Evolutionary conservation across 2,329 filamentous ascomycete genomes (phyloP).

Genomic region (Myriosclerotinia scirpicola): DNA sequence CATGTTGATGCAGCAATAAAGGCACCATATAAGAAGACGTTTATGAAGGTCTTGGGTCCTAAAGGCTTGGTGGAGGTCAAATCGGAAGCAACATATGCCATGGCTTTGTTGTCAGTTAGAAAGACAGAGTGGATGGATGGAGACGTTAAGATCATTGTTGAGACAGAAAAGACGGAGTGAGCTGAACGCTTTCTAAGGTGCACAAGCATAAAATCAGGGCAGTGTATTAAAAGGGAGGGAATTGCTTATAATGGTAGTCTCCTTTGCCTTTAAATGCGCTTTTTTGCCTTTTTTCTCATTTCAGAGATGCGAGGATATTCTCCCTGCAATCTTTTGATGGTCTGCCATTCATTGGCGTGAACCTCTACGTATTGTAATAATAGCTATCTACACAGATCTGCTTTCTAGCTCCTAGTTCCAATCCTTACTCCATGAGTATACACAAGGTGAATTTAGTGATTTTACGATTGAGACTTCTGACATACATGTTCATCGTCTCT

Average conservation of each 20-base stretch:
- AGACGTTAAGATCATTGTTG: conserved; percentile 34
- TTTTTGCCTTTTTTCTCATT: not conserved
- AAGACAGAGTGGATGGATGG: conserved; percentile 40
- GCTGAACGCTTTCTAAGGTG: not conserved
- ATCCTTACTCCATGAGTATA: not conserved
- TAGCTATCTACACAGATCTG: not conserved
- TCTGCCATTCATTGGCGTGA: conserved; percentile 9
- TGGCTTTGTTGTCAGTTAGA: conserved; percentile 29
- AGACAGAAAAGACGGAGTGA: conserved; percentile 27
- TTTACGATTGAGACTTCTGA: not conserved
- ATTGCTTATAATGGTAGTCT: not conserved
- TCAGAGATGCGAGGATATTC: not conserved
- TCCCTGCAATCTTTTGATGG: conserved; percentile 11
- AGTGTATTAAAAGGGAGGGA: not conserved
- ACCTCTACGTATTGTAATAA: conserved; percentile 9
- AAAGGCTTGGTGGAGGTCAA: conserved; percentile 32
- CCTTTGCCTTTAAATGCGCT: not conserved
- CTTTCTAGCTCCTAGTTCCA: not conserved
- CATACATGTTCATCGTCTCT: conserved; percentile 23
- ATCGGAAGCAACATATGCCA: conserved; percentile 34
- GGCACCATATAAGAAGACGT: conserved; percentile 26
- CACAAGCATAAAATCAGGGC: not conserved
- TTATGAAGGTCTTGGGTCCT: conserved; percentile 33
- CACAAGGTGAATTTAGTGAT: not conserved
- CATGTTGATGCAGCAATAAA: conserved; percentile 32